phyloP scores from a whole-genome alignment of 2,329 filamentous ascomycete genomes.

The Ophiobolus disseminans region DNA sequence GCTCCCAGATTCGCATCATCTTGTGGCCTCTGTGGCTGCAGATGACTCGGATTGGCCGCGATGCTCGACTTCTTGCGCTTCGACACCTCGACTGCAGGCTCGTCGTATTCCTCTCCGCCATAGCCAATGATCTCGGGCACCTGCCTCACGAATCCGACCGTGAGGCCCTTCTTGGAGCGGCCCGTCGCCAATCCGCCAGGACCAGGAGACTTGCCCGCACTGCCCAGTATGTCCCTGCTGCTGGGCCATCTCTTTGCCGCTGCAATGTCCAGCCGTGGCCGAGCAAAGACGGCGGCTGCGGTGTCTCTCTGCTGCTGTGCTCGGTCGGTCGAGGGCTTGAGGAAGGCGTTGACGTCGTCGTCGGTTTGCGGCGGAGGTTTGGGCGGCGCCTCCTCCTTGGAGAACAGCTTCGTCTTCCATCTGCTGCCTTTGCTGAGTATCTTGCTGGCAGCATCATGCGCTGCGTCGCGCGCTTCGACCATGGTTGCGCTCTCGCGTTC shows the following conservation, averaged over 20 bases:
- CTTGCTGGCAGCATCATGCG: slow-evolving; percentile 38
- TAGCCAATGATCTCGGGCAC: slow-evolving; percentile 85
- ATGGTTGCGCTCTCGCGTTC: slow-evolving; percentile 33
- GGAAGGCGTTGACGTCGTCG: slow-evolving; percentile 64
- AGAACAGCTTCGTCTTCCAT: slow-evolving; percentile 61
- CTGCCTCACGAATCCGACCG: slow-evolving; percentile 75
- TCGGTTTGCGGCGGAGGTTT: slow-evolving; percentile 43
- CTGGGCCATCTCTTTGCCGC: slow-evolving; percentile 60
- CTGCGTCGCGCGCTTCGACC: slow-evolving; percentile 40
- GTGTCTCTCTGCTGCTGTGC: slow-evolving; percentile 40
- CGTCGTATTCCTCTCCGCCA: slow-evolving; percentile 82
- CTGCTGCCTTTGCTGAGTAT: slow-evolving; percentile 50
- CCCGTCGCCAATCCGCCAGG: slow-evolving; percentile 47
- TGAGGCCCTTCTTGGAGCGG: slow-evolving; percentile 68
- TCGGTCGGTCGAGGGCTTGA: slow-evolving; percentile 60
- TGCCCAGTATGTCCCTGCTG: slow-evolving; percentile 52
- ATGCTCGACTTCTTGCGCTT: slow-evolving; percentile 56
- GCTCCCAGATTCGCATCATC: slow-evolving; percentile 40
- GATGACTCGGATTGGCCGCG: slow-evolving; percentile 20
- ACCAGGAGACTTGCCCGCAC: slow-evolving; percentile 39
- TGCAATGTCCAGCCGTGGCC: slow-evolving; percentile 58
- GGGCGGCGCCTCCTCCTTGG: slow-evolving; percentile 45
- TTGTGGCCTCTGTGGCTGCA: slow-evolving; percentile 29
- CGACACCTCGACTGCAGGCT: slow-evolving; percentile 74
- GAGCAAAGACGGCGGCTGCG: slow-evolving; percentile 38